phyloP scores from a whole-genome alignment of 305 asterid species.

The Fraxinus sp. region DNA sequence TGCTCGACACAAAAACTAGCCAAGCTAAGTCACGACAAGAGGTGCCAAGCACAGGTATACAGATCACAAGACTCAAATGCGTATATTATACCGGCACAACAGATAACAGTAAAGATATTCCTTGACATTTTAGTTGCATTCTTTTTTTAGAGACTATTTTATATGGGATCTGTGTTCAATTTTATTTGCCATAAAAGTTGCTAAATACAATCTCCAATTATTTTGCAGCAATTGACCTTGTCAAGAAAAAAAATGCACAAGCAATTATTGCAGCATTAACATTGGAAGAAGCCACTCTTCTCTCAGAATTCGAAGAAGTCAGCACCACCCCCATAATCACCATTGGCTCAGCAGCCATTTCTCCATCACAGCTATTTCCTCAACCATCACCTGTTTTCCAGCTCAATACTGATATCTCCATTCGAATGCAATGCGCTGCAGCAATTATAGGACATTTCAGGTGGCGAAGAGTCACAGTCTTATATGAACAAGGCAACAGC shows the following conservation, averaged over 20 bases:
- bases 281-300: conserved; percentile 42
- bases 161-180: not conserved
- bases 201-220: not conserved
- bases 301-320: conserved; percentile 33
- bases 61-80: not conserved
- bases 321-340: conserved; percentile 42
- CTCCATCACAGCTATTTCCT: conserved; percentile 20
- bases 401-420: conserved; percentile 29
- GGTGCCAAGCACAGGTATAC: not conserved
- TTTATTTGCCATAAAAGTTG: not conserved
- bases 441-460: conserved; percentile 46
- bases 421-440: conserved; percentile 46
- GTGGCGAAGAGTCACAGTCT: conserved; percentile 50
- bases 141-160: not conserved
- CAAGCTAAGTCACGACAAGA: not conserved
- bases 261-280: conserved; percentile 47
- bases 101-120: not conserved
- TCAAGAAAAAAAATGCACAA: conserved; percentile 33
- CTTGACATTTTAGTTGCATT: not conserved
- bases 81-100: not conserved
- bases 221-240: conserved; percentile 43
- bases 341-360: conserved; percentile 30
- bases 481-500: conserved; percentile 34
- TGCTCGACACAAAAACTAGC: not conserved
- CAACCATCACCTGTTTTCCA: conserved; percentile 31